These are phyloP conservation scores for Trichaptum fuscoviolaceum DNA, from an alignment of 768 basidiomycete genomes.

Conservation along the genomic window DNA sequence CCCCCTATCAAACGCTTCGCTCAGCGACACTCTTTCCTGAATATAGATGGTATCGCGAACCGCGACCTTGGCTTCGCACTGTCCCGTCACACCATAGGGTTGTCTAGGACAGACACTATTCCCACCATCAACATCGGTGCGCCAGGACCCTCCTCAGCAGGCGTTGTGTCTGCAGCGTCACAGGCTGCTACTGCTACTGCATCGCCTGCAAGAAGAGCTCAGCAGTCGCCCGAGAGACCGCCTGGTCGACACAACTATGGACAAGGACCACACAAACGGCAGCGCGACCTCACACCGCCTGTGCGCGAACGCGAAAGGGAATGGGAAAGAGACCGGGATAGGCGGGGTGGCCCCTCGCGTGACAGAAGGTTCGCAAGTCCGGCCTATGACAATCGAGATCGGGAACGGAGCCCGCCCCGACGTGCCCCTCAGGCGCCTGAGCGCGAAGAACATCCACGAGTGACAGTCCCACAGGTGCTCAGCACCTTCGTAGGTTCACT, in stretches of 20 bases:
- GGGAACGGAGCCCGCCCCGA: conserved; percentile 21
- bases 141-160: conserved; percentile 8
- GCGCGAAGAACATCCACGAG: conserved; percentile 36
- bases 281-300: conserved; percentile 11
- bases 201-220: not conserved
- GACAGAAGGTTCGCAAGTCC: not conserved
- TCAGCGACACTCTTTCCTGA: conserved; percentile 69
- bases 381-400: not conserved
- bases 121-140: conserved; percentile 4
- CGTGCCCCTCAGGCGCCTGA: conserved; percentile 24
- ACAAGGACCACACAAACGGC: conserved; percentile 8
- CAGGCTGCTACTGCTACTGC: conserved; percentile 9
- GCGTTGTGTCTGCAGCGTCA: conserved; percentile 13
- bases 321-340: conserved; percentile 7
- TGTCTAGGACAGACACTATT: conserved; percentile 12
- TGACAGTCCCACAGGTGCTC: conserved; percentile 45
- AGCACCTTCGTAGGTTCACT: conserved; percentile 83
- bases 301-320: conserved; percentile 10
- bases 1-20: conserved; percentile 89
- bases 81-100: conserved; percentile 25
- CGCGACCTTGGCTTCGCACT: conserved; percentile 82
- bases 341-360: not conserved
- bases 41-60: conserved; percentile 82
- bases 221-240: not conserved
- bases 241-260: not conserved